phyloP scores from a whole-genome alignment of 441 rosid species.

The Aquilaria agallochum region DNA sequence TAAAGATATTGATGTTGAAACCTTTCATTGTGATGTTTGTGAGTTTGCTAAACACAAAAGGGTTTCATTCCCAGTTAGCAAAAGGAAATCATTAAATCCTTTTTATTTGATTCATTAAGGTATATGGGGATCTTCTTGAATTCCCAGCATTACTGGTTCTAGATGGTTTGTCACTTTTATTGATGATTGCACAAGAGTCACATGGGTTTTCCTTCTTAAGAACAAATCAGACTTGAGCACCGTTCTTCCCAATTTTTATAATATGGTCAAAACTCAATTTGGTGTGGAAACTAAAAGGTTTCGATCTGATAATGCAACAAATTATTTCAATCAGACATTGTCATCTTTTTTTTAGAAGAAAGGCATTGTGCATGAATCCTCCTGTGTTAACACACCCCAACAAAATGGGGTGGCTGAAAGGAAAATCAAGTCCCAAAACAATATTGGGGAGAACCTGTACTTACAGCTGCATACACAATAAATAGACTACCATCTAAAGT shows the following conservation, averaged over 20 bases:
- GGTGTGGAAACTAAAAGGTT: neutral
- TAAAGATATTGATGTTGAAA: neutral
- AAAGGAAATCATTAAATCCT: neutral
- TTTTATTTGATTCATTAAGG: constrained; percentile 7
- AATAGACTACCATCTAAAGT: too few species aligned
- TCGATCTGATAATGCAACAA: constrained; percentile 7
- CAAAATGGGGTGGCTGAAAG: constrained; percentile 3
- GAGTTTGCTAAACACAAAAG: constrained; percentile 9
- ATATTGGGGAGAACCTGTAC: neutral
- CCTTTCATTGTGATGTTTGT: constrained; percentile 3
- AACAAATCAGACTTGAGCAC: constrained; percentile 4
- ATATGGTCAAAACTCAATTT: constrained; percentile 10
- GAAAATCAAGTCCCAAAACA: neutral
- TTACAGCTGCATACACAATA: too few species aligned
- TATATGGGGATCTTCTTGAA: neutral
- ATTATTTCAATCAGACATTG: constrained; percentile 7
- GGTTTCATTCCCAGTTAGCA: neutral
- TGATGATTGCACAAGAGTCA: constrained; percentile 4
- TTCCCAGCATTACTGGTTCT: neutral
- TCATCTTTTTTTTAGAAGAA: neutral
- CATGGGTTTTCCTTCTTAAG: constrained; percentile 1
- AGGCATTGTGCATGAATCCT: constrained; percentile 8
- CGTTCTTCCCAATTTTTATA: neutral
- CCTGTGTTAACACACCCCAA: neutral
- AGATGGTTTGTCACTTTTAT: constrained; percentile 8